Base-by-base conservation (phyloP, 2,329 filamentous ascomycete genomes). In the Stemphylium vesicarium region DNA sequence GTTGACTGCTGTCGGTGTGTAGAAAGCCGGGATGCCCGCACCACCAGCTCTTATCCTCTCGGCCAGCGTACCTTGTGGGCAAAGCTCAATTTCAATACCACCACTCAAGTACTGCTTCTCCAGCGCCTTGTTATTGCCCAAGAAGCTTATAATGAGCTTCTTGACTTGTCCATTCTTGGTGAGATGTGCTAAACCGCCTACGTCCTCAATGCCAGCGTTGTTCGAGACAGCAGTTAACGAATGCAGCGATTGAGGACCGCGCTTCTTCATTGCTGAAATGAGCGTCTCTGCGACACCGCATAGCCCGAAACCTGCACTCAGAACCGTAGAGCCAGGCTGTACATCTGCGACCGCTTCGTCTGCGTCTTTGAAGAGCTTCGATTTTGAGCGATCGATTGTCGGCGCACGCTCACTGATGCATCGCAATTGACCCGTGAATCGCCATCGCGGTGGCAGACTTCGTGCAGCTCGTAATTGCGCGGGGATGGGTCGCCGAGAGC, bases 11-110 rank as follows among this genome's bases (percentile, higher is more conserved):
- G 91, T 91, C 0, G 90, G 87, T 0, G 91, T 93, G 68, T 87
- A 95, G 71, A 95, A 93, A 0, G 90, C 90, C 3, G 90, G 89
- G 50, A 93, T 92, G 4, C 90, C 90, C 32, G 88, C 88, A 13
- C 90, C 90, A 1, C 84, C 90, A 13, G 88, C 88, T 43, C 89
- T 79, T 66, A 91, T 84, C 57, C 89, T 81, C 78, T 91, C 88
- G 0, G 88, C 88, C 41, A 91, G 77, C 1, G 88, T 90, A 10
- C 90, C 90, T 65, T 93, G 90, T 0, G 90, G 90, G 59, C 88
- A 91, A 12, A 93, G 78, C 76, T 93, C 90, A 57, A 93, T 85
- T 3, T 87, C 86, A 62, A 92, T 87, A 61, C 89, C 80, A 31
- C 90, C 90, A 0, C 82, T 85, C 15, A 93, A 75, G 64, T 92